These are phyloP conservation scores for Sclerotinia trifoliorum DNA, from an alignment of 2,329 filamentous ascomycete species.

Conservation along the genomic window DNA sequence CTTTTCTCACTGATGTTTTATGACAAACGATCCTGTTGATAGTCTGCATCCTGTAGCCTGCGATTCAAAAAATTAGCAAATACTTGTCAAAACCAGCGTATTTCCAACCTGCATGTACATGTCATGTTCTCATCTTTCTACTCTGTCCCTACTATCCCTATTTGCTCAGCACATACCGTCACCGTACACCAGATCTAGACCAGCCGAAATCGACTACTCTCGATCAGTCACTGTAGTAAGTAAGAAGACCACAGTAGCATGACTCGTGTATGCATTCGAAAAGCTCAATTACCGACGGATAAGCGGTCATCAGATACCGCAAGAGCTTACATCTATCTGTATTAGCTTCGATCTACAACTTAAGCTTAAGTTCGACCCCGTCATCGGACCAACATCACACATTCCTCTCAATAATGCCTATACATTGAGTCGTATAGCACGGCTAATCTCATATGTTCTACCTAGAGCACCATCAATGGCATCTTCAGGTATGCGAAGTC, in stretches of 20 bases:
- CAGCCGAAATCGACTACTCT: not conserved
- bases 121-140: not conserved
- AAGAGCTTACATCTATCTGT: no score
- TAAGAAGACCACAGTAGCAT: not conserved
- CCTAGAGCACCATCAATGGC: not conserved
- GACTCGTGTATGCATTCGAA: not conserved
- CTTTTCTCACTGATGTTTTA: not conserved
- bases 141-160: not conserved
- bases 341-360: not conserved
- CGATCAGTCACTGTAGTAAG: not conserved
- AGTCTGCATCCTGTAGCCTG: not conserved
- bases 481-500: not conserved
- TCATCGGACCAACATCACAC: not conserved
- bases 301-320: not conserved
- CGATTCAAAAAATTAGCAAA: not conserved
- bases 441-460: not conserved
- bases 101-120: not conserved
- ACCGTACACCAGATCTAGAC: no score
- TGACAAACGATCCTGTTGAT: not conserved
- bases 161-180: not conserved
- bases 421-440: not conserved
- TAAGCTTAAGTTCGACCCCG: not conserved
- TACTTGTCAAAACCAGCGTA: not conserved
- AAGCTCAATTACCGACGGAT: not conserved
- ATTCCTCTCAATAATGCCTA: not conserved